Evolutionary conservation across 2,329 filamentous ascomycete species (phyloP).

Genomic region (Scedosporium boydii): DNA sequence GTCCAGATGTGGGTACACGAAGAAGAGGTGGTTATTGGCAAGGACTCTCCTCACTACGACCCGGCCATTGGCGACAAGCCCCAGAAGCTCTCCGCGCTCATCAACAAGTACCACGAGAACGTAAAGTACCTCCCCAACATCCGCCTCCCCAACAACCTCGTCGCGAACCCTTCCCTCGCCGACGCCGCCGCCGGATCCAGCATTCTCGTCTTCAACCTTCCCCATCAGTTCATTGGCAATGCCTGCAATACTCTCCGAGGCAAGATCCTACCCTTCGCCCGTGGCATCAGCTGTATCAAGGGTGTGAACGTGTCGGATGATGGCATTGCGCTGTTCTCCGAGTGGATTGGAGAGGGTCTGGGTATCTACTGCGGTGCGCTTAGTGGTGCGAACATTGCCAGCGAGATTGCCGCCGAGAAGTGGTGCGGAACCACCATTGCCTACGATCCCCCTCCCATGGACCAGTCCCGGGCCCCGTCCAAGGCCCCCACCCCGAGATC

Average conservation of each 20-base stretch:
- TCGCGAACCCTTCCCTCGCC: conserved; percentile 72
- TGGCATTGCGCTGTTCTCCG: conserved; percentile 82
- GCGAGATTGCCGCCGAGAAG: conserved; percentile 89
- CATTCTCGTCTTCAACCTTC: conserved; percentile 91
- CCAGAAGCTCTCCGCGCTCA: conserved; percentile 81
- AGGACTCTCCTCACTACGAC: conserved; percentile 65
- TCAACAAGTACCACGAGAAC: conserved; percentile 92
- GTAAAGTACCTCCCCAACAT: conserved; percentile 95
- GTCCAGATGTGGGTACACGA: conserved; percentile 99
- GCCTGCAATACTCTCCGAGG: conserved; percentile 79
- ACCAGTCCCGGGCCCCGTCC: conserved; percentile 62
- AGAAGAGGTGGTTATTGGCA: conserved; percentile 69
- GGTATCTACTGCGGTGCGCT: conserved; percentile 96
- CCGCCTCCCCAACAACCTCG: conserved; percentile 68
- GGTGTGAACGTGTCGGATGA: conserved; percentile 86
- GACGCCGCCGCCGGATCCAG: conserved; percentile 77
- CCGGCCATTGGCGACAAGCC: conserved; percentile 50
- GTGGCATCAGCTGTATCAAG: conserved; percentile 96
- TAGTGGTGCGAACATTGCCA: conserved; percentile 92
- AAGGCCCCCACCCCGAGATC: conserved; percentile 32
- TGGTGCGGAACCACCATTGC: conserved; percentile 96
- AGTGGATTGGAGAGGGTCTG: conserved; percentile 83
- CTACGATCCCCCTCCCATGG: conserved; percentile 84
- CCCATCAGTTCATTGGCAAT: conserved; percentile 89
- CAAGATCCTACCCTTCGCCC: conserved; percentile 82